phyloP scores from a whole-genome alignment of 352 stramenopile genomes.

The Pythium aquatile region DNA sequence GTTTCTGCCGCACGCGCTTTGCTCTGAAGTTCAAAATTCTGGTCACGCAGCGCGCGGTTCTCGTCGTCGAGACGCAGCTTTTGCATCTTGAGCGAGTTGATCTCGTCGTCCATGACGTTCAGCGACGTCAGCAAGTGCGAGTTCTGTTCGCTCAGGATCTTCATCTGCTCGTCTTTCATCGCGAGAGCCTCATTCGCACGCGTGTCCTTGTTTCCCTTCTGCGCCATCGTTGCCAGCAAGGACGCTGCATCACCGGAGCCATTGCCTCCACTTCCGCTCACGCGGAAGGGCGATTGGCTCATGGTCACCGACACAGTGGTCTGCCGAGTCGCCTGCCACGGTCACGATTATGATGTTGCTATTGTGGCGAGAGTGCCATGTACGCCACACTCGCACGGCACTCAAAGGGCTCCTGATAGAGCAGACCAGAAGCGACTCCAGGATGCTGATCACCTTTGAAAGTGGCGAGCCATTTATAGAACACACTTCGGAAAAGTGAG shows the following conservation, averaged over 20 bases:
- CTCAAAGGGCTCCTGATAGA: too few species aligned
- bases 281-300: slow-evolving; percentile 29
- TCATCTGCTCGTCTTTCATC: slow-evolving; percentile 96
- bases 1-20: slow-evolving; percentile 87
- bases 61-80: slow-evolving; percentile 87
- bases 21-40: slow-evolving; percentile 92
- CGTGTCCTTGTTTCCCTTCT: slow-evolving; percentile 84
- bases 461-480: not conserved
- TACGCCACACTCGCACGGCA: not conserved
- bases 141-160: slow-evolving; percentile 94
- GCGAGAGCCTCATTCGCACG: slow-evolving; percentile 89
- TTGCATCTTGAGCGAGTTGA: slow-evolving; percentile 52
- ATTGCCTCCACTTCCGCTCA: slow-evolving; percentile 9
- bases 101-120: slow-evolving; percentile 85
- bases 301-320: slow-evolving; percentile 5
- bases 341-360: not conserved
- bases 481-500: not conserved
- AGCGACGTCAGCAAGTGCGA: slow-evolving; percentile 82
- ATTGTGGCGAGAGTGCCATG: not conserved
- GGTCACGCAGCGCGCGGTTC: slow-evolving; percentile 88
- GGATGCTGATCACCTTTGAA: not conserved
- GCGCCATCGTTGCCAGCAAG: slow-evolving; percentile 43
- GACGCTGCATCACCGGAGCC: slow-evolving; percentile 29
- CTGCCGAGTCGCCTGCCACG: not conserved
- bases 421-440: not conserved